phyloP scores from a whole-genome alignment of 1,284 basidiomycete genomes.

The Thelephora terrestris region DNA sequence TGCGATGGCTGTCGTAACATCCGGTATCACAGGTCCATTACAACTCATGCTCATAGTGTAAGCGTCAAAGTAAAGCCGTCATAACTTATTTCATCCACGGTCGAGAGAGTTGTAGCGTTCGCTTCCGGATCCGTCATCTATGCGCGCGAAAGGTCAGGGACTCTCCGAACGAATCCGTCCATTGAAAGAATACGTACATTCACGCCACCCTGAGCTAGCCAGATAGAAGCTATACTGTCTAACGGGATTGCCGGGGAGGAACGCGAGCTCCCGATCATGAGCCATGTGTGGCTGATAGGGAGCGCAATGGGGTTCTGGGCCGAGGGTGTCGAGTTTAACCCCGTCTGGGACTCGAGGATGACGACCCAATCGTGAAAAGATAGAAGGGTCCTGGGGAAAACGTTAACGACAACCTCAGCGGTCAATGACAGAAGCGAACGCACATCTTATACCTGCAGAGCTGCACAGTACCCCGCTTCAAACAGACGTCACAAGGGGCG shows the following conservation, averaged over 20 bases:
- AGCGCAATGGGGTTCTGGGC: constrained; percentile 19
- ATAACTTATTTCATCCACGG: too few relatives aligned
- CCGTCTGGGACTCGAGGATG: constrained; percentile 43
- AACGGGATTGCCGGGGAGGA: constrained; percentile 44
- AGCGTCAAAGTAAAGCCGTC: too few relatives aligned
- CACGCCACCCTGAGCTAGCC: constrained; percentile 52
- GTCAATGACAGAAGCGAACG: constrained; percentile 19
- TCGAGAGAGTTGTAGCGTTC: too few relatives aligned
- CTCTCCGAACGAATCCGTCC: too few relatives aligned
- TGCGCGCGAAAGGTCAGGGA: too few relatives aligned
- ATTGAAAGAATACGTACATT: too few relatives aligned
- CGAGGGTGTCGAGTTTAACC: constrained; percentile 22
- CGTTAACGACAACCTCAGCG: constrained; percentile 2
- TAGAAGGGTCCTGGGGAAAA: constrained; percentile 50
- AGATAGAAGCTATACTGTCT: constrained; percentile 47
- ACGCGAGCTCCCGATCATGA: constrained; percentile 33
- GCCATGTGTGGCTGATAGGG: constrained; percentile 28
- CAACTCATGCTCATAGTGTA: too few relatives aligned
- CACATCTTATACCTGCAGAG: constrained; percentile 75
- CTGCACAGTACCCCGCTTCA: constrained; percentile 63
- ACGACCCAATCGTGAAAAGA: constrained; percentile 70
- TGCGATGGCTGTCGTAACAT: too few relatives aligned
- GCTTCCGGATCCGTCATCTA: too few relatives aligned
- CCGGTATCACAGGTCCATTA: too few relatives aligned
- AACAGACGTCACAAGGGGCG: constrained; percentile 62